phyloP scores from a whole-genome alignment of 2,329 filamentous ascomycete species.

The Colletotrichum sublineola region DNA sequence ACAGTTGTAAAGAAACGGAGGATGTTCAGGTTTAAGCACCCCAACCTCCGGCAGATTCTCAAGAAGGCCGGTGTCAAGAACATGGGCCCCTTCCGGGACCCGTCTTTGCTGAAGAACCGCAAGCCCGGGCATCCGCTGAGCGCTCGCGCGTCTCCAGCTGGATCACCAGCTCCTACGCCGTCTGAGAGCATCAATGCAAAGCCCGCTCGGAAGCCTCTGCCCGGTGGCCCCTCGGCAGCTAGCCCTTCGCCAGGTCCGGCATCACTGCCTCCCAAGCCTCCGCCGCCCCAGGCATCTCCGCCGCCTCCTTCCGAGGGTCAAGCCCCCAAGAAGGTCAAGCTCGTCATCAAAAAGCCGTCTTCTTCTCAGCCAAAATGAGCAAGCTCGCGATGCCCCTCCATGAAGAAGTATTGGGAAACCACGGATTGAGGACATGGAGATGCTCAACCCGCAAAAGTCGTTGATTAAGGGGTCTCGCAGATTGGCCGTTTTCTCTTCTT shows the following conservation, averaged over 20 bases:
- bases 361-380: conserved; percentile 20
- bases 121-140: conserved; percentile 29
- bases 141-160: conserved; percentile 47
- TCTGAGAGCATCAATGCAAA: conserved; percentile 50
- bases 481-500: neutral
- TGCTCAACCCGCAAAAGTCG: neutral
- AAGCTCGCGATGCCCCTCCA: neutral
- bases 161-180: conserved; percentile 45
- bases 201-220: conserved; percentile 52
- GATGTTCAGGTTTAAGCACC: conserved; percentile 55
- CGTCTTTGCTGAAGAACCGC: conserved; percentile 34
- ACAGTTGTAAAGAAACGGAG: conserved; percentile 47
- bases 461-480: neutral
- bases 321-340: conserved; percentile 41
- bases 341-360: conserved; percentile 42
- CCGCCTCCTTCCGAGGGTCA: conserved; percentile 25
- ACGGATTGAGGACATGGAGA: neutral
- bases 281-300: conserved; percentile 30
- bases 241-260: conserved; percentile 28
- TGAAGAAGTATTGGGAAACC: neutral
- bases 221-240: conserved; percentile 39
- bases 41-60: conserved; percentile 52
- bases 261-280: conserved; percentile 30
- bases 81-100: conserved; percentile 27
- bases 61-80: conserved; percentile 33